A percentile compares a stretch with the other conserved stretches of the same genome.
Conservation (phyloP, 2,329 filamentous ascomycete species). For the Daldinia sp. region DNA sequence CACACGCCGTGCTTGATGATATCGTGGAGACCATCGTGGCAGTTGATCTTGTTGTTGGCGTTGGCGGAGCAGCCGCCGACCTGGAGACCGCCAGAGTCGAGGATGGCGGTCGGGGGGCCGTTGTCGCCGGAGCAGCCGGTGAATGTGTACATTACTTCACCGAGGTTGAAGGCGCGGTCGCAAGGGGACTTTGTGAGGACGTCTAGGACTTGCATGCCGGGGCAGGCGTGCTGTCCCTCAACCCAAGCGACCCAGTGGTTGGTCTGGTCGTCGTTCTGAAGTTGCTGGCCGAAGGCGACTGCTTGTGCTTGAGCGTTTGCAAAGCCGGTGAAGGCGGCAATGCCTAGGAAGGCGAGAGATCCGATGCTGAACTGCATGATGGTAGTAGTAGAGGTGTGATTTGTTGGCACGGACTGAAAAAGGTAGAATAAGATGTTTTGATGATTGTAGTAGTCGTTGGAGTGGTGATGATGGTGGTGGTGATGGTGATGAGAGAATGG, state of each 20-base stretch:
- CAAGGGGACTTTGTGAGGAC: constrained; percentile 31
- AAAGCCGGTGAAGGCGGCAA: constrained; percentile 31
- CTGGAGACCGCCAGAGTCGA: constrained; percentile 37
- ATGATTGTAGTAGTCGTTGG: neutral
- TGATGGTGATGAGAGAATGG: neutral
- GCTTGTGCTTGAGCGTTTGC: constrained; percentile 23
- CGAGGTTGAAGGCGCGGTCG: constrained; percentile 8
- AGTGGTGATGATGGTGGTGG: neutral
- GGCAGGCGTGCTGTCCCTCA: constrained; percentile 33
- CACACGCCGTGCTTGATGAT: constrained; percentile 40
- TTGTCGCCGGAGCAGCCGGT: constrained; percentile 29
- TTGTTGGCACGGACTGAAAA: neutral
- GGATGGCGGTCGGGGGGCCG: constrained; percentile 26
- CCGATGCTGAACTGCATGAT: constrained; percentile 1
- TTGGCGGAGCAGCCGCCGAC: constrained; percentile 28
- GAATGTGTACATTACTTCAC: constrained; percentile 32
- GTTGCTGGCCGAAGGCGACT: constrained; percentile 33
- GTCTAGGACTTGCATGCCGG: constrained; percentile 27
- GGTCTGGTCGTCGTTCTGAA: constrained; percentile 38
- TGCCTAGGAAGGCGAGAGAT: neutral
- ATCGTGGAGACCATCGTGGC: constrained; percentile 31
- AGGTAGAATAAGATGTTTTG: neutral
- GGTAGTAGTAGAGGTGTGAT: neutral
- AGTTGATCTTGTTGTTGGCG: constrained; percentile 34
- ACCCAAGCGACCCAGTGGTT: constrained; percentile 40